Evolutionary conservation across 495 filamentous ascomycete genomes (phyloP), one percentile per base, ranked within the genome.

Genomic region (Aspergillus carlsbadensis): DNA sequence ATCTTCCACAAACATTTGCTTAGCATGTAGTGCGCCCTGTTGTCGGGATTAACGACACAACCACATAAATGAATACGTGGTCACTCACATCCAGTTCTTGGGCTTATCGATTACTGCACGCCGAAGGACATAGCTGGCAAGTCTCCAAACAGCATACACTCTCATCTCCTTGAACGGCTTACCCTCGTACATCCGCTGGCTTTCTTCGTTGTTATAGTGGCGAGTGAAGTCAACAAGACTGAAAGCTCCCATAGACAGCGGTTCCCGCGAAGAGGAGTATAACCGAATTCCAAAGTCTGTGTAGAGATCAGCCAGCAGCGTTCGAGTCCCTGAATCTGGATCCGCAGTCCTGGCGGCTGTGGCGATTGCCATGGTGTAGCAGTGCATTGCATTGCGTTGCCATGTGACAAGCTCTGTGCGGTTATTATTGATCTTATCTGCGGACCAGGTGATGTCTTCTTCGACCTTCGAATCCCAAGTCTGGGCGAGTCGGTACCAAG

Each of bases 1-100:
- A 98, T 95, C 72, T 98, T 99, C 87, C 92, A 97, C 24, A 93
- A 78, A 65, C 92, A 96, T 76, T 99, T 99, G 36, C 88, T 90
- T 10, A 92, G 83, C 83, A 92, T 92, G 67, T 92, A 98, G 44
- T 88, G 85, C 58, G 87, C 90, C 67, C 86, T 90, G 62, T 11
- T 37, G 17, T 39, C 8, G 5, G 20, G 5, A 29, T 64, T 58
- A 66, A 54, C 6, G 15, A 39, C 22, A n/a, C 49, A 42, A 15
- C 18, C n/a, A 15, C 18, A n/a, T 15, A 14, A 10, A 46, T 48
- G 6, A 15, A 20, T 52, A 52, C 41, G 29, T 8, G 40, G 11
- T 7, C 6, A 84, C 87, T 77, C 63, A 89, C 87, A 88, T 86
- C 94, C 94, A 99, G 53, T 86, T 81, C 47, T 91, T 86, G 0